Percentiles rank a stretch among this genome's conserved stretches.
Conservation (phyloP, 768 basidiomycete species). For the Naganishia onofrii region DNA sequence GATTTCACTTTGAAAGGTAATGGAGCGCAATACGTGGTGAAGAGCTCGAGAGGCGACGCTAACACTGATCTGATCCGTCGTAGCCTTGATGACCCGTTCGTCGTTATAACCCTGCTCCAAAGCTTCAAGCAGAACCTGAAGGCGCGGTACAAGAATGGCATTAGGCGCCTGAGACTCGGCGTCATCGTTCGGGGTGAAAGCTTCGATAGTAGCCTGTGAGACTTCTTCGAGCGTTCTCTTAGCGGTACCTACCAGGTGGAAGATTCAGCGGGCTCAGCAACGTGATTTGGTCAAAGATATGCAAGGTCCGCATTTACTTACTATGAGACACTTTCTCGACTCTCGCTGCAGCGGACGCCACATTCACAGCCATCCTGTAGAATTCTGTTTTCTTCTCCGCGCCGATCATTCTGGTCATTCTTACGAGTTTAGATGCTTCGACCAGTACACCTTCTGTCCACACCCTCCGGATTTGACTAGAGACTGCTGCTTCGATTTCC, state of each 20-base stretch:
- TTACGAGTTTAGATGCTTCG: conserved; percentile 17
- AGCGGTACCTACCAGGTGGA: background rate
- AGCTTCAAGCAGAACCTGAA: conserved; percentile 26
- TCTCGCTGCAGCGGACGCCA: conserved; percentile 10
- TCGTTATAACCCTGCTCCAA: conserved; percentile 20
- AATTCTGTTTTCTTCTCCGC: conserved; percentile 25
- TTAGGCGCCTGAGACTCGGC: background rate
- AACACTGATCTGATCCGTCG: conserved; percentile 7
- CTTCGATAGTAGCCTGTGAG: background rate
- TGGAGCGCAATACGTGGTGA: background rate
- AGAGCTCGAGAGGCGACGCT: background rate
- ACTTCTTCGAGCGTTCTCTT: background rate
- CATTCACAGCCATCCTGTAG: conserved; percentile 12
- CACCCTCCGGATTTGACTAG: conserved; percentile 4
- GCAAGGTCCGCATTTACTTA: background rate
- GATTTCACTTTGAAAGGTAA: background rate
- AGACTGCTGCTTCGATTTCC: background rate
- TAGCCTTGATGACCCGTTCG: background rate
- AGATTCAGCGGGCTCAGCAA: background rate
- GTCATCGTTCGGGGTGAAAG: background rate
- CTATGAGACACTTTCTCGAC: conserved; percentile 18
- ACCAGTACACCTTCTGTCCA: conserved; percentile 47
- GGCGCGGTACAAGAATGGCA: conserved; percentile 11
- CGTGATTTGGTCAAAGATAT: background rate
- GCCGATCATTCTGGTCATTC: conserved; percentile 25